Conservation (phyloP, 768 basidiomycete genomes). For the Auriscalpium microsporum region DNA sequence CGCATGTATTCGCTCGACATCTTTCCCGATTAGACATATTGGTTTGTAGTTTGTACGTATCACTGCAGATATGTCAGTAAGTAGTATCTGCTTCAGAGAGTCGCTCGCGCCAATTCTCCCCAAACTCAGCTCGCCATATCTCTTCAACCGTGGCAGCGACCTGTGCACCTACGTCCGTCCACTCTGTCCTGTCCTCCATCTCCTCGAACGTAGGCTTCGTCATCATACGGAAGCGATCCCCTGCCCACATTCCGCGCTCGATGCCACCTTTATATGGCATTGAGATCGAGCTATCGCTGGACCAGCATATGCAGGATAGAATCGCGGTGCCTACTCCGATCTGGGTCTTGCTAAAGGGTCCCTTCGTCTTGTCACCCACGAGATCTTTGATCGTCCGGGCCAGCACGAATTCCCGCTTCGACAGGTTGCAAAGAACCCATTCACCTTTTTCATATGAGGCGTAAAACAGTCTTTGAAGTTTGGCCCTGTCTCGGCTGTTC, state of each 20-base stretch:
- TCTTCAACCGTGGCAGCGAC: neutral
- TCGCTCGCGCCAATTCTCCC: neutral
- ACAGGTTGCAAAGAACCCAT: neutral
- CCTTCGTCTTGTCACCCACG: too few relatives aligned
- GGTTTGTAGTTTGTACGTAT: too few relatives aligned
- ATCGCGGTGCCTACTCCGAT: neutral
- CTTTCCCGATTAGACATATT: too few relatives aligned
- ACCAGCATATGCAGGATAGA: neutral
- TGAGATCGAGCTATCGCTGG: neutral
- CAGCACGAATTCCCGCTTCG: neutral
- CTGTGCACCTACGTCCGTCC: neutral
- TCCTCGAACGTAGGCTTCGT: neutral
- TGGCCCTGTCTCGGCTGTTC: too few relatives aligned
- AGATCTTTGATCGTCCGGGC: too few relatives aligned
- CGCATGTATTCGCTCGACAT: too few relatives aligned
- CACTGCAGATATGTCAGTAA: too few relatives aligned
- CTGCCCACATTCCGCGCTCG: neutral
- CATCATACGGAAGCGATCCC: neutral
- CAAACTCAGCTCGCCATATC: neutral
- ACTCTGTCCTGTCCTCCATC: neutral
- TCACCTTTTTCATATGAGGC: too few relatives aligned
- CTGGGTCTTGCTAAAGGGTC: too few relatives aligned
- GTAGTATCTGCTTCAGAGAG: too few relatives aligned
- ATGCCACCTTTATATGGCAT: neutral
- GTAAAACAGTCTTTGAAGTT: too few relatives aligned